phyloP scores from a whole-genome alignment of 1,284 basidiomycete species.

The Trichosporon sp. region DNA sequence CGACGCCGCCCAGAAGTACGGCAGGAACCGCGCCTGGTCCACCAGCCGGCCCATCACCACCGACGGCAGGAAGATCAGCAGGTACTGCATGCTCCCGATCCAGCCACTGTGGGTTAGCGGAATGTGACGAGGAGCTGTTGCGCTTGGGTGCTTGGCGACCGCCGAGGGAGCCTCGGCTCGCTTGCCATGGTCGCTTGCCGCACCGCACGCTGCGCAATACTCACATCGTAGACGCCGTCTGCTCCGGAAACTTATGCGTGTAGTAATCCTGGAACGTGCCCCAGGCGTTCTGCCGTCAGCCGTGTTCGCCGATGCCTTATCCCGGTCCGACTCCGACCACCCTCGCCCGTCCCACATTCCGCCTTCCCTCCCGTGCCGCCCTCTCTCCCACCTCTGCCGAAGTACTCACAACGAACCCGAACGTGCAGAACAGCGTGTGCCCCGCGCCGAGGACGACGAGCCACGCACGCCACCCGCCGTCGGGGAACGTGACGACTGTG shows the following conservation, averaged over 20 bases:
- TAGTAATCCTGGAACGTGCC: constrained; percentile 27
- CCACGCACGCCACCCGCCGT: constrained; percentile 25
- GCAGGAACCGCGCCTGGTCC: constrained; percentile 56
- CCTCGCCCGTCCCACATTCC: background rate
- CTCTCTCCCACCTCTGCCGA: background rate
- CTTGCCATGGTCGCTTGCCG: background rate
- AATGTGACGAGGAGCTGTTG: background rate
- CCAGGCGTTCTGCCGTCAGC: constrained; percentile 25
- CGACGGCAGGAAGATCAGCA: constrained; percentile 49
- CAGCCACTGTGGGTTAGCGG: constrained; percentile 50
- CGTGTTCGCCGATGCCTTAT: too few species aligned
- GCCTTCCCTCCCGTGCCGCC: background rate
- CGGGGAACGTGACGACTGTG: constrained; percentile 21
- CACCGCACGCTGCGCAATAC: background rate
- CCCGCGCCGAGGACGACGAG: constrained; percentile 21
- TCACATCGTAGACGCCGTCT: constrained; percentile 18
- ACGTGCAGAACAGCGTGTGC: constrained; percentile 22
- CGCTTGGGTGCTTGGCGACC: too few species aligned
- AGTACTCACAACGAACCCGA: constrained; percentile 25
- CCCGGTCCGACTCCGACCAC: background rate
- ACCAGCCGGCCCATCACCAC: constrained; percentile 57
- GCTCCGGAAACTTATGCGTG: constrained; percentile 15
- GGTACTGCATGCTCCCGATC: constrained; percentile 66
- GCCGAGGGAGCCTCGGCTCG: background rate
- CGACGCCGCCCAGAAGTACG: constrained; percentile 52